Evolutionary conservation across 805 yeast species (phyloP), one percentile per base, ranked within the genome.

Genomic region (Ogataea dorogensis): DNA sequence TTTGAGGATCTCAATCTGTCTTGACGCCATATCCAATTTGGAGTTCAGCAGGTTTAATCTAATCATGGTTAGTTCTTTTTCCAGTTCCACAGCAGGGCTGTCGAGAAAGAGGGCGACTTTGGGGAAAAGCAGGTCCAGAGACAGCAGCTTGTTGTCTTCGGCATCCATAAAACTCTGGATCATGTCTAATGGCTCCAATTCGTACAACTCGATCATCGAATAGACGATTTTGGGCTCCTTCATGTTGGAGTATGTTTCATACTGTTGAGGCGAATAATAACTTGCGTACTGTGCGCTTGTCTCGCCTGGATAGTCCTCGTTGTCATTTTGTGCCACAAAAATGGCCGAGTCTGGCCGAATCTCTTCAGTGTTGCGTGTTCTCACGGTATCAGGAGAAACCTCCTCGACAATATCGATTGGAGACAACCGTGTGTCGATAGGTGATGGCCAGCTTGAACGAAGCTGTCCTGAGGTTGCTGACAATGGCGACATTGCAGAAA

Each of bases 1-100:
- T 27, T 58, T 50, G 18, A 63, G 23, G 5, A 63, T 22, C 19
- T 53, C 54, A 4, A 69, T 36, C 16, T 51, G 36, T 27, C 51
- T 57, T 2, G 65, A 54, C 7, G 50, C 47, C 3, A 27, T 17
- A 42, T 61, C 63, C 13, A 40, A 18, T 0, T 28, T 11, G n/a
- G 42, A 13, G 34, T 43, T 40, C 17, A 50, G 24, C 24, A 58
- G 35, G 9, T 38, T 36, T 14, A 43, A 24, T 31, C 57, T 43
- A 4, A 55, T 49, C 20, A 42, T 36, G 3, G 47, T 48, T 9
- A 56, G 43, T 10, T 38, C 46, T 14, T 33, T 43, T 13, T 56
- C 58, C 11, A 49, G 25, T 38, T 46, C 44, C 17, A 36, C 28
- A 15, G 47, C 23, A 5, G 38, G 14, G 10, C 35, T 15, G 14